These are phyloP conservation scores for Vigna unguiculata DNA, from an alignment of 306 rosid species.

Conservation along the genomic window DNA sequence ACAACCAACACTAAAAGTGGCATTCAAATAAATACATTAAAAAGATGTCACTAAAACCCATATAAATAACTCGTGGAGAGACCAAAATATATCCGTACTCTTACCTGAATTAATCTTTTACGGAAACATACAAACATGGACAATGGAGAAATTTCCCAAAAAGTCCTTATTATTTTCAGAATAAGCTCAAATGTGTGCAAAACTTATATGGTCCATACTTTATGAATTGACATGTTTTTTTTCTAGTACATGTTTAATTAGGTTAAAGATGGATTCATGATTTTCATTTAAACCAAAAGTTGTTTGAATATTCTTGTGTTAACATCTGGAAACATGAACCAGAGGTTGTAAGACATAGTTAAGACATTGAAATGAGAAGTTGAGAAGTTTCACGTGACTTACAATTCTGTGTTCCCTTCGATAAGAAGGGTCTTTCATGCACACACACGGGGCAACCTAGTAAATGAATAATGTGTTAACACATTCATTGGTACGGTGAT, in stretches of 20 bases:
- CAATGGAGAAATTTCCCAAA: neutral
- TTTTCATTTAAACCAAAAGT: no score
- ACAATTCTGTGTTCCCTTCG: neutral
- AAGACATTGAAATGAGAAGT: no score
- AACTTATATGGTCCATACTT: neutral
- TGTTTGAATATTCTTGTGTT: no score
- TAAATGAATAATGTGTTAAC: neutral
- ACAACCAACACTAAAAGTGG: no score
- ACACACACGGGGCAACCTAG: neutral
- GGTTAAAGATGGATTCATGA: no score
- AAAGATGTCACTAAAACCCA: no score
- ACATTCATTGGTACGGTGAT: neutral
- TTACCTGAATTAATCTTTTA: neutral
- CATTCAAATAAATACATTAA: no score
- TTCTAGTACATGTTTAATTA: no score
- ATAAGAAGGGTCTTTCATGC: neutral
- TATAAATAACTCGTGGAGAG: neutral
- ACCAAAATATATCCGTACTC: neutral
- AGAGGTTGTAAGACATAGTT: no score
- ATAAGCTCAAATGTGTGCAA: constrained; percentile 9
- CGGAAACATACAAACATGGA: neutral
- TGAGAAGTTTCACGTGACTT: neutral
- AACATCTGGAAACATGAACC: no score
- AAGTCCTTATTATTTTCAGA: neutral
- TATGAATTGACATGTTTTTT: no score